Evolutionary conservation across 2,329 filamentous ascomycete genomes (phyloP), one percentile per base, ranked within the genome.

Genomic region (Domatiomyces catenatus): DNA sequence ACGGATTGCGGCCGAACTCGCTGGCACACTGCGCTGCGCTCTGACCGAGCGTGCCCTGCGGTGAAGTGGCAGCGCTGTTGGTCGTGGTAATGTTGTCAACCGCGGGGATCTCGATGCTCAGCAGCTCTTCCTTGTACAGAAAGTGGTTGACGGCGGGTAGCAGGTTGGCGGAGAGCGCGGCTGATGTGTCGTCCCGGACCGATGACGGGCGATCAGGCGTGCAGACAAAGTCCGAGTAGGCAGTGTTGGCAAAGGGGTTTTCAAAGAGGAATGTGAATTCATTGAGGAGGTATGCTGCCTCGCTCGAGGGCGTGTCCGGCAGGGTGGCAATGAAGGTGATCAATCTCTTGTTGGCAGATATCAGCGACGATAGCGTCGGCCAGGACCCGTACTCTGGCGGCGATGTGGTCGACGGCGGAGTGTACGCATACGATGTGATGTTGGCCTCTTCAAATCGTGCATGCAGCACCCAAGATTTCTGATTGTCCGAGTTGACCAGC

Each of bases 111-210:
- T 76, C 67, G 59, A 86, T 76, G 52, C 71, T 71, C 3, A 73
- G 65, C 17, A 71, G 64, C 1, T 54, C 48, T 19, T 79, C 62
- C 4, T 62, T 66, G 51, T 73, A 68, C 49, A 83, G 74, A 70
- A 92, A 90, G 69, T 92, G 86, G 71, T 92, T 92, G 70, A 86
- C 74, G 8, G 92, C 70, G 22, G 84, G 79, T 63, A 92, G 74
- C 59, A 79, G 74, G 58, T 76, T 76, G 1, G 72, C 71, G 0
- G 70, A 61, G 22, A 84, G 61, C 1, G 82, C 84, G 1, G 63
- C 55, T 3, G 63, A 53, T 1, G 70, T 60, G 15, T 74, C 60
- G 47, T 74, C 73, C 19, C 66, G 63, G 32, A 80, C 67, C 5
- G 66, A 64, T 0, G 73, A 66, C 0, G 86, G 86, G 0, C 86